These are phyloP conservation scores for Ustilago sp. DNA, from an alignment of 1,284 basidiomycete species.

Conservation along the genomic window DNA sequence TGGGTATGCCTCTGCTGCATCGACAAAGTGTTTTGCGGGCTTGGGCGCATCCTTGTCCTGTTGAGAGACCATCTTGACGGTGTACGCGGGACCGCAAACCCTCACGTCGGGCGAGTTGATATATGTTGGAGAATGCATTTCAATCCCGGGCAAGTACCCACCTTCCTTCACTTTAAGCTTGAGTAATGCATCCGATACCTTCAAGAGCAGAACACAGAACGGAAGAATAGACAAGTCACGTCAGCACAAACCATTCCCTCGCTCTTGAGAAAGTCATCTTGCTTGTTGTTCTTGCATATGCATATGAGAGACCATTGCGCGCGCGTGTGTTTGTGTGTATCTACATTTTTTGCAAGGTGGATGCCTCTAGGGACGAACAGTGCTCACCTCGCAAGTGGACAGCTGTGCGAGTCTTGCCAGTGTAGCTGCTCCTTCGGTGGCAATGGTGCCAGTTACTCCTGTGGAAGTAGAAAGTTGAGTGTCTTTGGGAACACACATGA, in stretches of 20 bases:
- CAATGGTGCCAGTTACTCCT: conserved; percentile 1
- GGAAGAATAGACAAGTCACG: conserved; percentile 10
- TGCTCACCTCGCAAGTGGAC: conserved; percentile 58
- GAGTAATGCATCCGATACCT: conserved; percentile 90
- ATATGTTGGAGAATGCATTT: conserved; percentile 73
- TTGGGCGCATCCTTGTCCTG: conserved; percentile 77
- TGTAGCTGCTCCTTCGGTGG: conserved; percentile 16
- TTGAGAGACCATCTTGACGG: conserved; percentile 84
- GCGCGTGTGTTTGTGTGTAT: neutral
- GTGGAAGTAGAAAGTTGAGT: conserved; percentile 20
- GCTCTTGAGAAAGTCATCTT: neutral
- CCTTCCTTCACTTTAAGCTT: conserved; percentile 82
- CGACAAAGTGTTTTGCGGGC: conserved; percentile 83
- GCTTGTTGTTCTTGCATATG: neutral
- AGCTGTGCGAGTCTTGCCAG: conserved; percentile 44
- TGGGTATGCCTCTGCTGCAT: conserved; percentile 77
- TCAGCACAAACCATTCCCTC: neutral
- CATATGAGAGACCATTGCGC: neutral
- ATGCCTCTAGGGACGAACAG: conserved; percentile 21
- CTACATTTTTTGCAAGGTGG: conserved; percentile 8
- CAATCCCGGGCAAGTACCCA: conserved; percentile 84
- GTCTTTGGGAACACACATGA: conserved; percentile 54
- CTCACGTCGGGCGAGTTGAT: conserved; percentile 25
- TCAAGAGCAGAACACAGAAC: neutral
- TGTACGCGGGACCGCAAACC: conserved; percentile 83